Conservation (phyloP, 306 rosid species). For the Fagus crenata region DNA sequence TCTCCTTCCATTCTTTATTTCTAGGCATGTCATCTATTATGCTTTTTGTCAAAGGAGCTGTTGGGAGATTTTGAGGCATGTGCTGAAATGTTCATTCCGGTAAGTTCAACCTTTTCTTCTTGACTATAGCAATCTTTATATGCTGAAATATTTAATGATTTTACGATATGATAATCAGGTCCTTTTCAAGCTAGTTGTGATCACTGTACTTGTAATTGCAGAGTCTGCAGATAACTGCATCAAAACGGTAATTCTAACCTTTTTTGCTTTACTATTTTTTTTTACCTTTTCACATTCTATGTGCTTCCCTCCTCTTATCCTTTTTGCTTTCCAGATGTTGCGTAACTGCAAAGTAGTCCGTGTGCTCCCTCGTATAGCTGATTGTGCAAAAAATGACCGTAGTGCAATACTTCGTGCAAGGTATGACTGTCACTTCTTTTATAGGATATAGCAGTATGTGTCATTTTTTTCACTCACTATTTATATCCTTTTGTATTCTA, state of each 20-base stretch:
- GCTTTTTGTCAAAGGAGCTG: conserved; percentile 88
- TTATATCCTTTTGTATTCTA: conserved; percentile 32
- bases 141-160: conserved; percentile 34
- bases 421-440: conserved; percentile 38
- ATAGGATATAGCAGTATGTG: conserved; percentile 1
- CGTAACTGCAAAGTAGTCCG: conserved; percentile 94
- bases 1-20: conserved; percentile 30
- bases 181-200: conserved; percentile 98
- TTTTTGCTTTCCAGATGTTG: conserved; percentile 64
- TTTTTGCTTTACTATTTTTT: conserved; percentile 1
- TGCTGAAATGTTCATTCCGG: conserved; percentile 90
- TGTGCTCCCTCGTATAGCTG: conserved; percentile 83
- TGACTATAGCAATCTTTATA: conserved; percentile 19
- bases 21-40: conserved; percentile 90
- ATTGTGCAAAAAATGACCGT: conserved; percentile 93
- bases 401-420: conserved; percentile 92
- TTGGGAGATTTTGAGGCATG: conserved; percentile 96
- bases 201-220: conserved; percentile 98
- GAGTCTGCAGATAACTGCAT: conserved; percentile 98
- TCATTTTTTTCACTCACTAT: conserved; percentile 28
- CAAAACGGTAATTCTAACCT: conserved; percentile 69
- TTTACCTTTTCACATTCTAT: conserved; percentile 18
- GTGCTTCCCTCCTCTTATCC: conserved; percentile 24
- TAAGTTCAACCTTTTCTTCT: conserved; percentile 49
- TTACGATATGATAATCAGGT: conserved; percentile 62